Percentiles rank a stretch among this genome's conserved stretches.
phyloP scores from a whole-genome alignment of 805 yeast species.

The Pichia insulana region DNA sequence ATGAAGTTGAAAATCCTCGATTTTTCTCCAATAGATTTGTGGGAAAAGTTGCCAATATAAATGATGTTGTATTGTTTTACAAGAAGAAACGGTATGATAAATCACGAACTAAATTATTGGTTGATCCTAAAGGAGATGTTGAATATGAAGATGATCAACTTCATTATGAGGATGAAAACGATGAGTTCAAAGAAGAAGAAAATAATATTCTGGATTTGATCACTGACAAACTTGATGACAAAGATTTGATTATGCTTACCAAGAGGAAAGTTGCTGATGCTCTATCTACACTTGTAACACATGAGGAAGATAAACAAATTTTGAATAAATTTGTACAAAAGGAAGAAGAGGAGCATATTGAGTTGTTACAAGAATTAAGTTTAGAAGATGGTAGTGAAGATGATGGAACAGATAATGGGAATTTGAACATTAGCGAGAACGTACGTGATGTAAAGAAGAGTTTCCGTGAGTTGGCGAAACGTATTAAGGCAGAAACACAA shows the following conservation, averaged over 20 bases:
- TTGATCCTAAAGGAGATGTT: neutral
- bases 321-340: constrained; percentile 52
- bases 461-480: constrained; percentile 23
- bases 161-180: neutral
- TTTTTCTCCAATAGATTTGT: constrained; percentile 86
- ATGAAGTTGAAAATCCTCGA: constrained; percentile 84
- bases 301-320: constrained; percentile 69
- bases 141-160: constrained; percentile 30
- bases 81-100: constrained; percentile 31
- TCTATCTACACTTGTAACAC: constrained; percentile 57
- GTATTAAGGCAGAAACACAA: constrained; percentile 20
- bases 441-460: constrained; percentile 22
- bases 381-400: constrained; percentile 25
- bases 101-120: neutral
- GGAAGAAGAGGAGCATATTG: constrained; percentile 46
- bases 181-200: constrained; percentile 12
- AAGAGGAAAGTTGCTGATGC: constrained; percentile 70
- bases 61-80: constrained; percentile 67
- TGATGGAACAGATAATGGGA: constrained; percentile 4
- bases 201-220: constrained; percentile 41
- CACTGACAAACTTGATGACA: constrained; percentile 49
- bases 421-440: constrained; percentile 1
- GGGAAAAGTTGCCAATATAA: constrained; percentile 84
- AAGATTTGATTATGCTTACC: constrained; percentile 61
- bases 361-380: constrained; percentile 37